Evolutionary conservation across 768 basidiomycete genomes (phyloP), one percentile per base, ranked within the genome.

Genomic region (Boletus sp.): DNA sequence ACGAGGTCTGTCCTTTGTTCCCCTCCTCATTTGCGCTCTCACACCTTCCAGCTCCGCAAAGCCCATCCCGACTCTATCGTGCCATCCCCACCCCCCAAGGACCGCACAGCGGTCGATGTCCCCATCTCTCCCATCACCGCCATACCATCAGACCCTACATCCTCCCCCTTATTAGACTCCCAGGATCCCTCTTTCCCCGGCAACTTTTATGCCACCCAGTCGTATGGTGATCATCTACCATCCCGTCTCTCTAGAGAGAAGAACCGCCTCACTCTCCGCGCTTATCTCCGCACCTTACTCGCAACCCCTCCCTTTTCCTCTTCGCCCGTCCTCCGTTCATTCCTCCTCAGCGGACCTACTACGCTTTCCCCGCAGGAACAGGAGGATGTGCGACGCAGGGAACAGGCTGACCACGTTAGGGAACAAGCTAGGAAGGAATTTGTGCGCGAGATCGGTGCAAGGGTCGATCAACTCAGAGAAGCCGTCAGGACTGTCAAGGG

Each of bases 251-350:
- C 92, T 1, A 79, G 97, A 25, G 97, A 99, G 70, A 96, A 94
- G 79, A 99, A 99, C 64, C 79, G 97, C 14, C 77, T 99, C 5
- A 98, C 97, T 0, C 82, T 99, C 17, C 84, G 97, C 19, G 86
- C 93, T 0, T 98, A 98, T 72, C 79, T 99, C n/a, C 88, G 91
- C 59, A 71, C 83, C 1, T 75, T 99, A 29, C 77, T 98, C 51
- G 71, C 82, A 23, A 83, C 83, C 1, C 81, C 85, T 1, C 76
- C 78, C 21, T 79, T 97, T n/a, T 86, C 88, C 5, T 87, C 88
- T 41, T 93, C 92, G 0, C 88, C 92, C 5, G 89, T 98, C 11
- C 77, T 98, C 35, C 80, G 81, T 48, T 90, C 88, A 0, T 99
- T 98, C 74, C 75, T 99, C 37, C 76, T 93, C 29, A 84, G 89